Conservation (phyloP, 108 stramenopile species). For the Poteriospumella lacustris region DNA sequence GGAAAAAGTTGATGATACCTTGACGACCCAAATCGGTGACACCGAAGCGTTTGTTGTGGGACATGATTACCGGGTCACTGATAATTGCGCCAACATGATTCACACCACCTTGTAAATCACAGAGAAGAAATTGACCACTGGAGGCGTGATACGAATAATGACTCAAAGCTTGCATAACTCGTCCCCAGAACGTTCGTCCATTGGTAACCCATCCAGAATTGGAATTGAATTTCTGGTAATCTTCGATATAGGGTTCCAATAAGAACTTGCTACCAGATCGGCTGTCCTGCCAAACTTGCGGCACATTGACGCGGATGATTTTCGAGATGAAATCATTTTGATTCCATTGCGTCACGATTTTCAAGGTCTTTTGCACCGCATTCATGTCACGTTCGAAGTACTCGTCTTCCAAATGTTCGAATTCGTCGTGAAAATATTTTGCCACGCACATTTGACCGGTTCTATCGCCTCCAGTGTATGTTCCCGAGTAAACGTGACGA, state of each 20-base stretch:
- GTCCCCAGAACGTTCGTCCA: slow-evolving; percentile 33
- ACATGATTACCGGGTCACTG: slow-evolving; percentile 56
- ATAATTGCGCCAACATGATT: slow-evolving; percentile 36
- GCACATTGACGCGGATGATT: slow-evolving; percentile 42
- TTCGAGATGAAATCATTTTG: slow-evolving; percentile 29
- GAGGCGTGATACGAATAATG: slow-evolving; percentile 55
- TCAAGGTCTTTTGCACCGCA: slow-evolving; percentile 38
- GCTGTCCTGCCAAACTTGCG: slow-evolving; percentile 35
- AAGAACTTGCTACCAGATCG: slow-evolving; percentile 37
- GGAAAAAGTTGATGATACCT: slow-evolving; percentile 52
- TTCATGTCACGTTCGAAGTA: slow-evolving; percentile 46
- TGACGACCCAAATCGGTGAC: slow-evolving; percentile 45
- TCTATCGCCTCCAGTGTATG: background rate
- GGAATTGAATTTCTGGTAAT: slow-evolving; percentile 59
- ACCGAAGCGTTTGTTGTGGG: slow-evolving; percentile 36
- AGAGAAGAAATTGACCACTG: slow-evolving; percentile 44
- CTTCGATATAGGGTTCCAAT: slow-evolving; percentile 48
- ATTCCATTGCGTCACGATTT: slow-evolving; percentile 49
- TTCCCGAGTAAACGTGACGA: background rate
- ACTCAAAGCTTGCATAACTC: slow-evolving; percentile 53
- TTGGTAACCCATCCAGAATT: slow-evolving; percentile 52
- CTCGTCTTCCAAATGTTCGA: no score
- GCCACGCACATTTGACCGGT: slow-evolving; percentile 1
- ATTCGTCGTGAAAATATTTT: slow-evolving; percentile 7
- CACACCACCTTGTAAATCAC: slow-evolving; percentile 58